Evolutionary conservation across 2,329 filamentous ascomycete genomes (phyloP).

Genomic region (Tolypocladium capitatum): DNA sequence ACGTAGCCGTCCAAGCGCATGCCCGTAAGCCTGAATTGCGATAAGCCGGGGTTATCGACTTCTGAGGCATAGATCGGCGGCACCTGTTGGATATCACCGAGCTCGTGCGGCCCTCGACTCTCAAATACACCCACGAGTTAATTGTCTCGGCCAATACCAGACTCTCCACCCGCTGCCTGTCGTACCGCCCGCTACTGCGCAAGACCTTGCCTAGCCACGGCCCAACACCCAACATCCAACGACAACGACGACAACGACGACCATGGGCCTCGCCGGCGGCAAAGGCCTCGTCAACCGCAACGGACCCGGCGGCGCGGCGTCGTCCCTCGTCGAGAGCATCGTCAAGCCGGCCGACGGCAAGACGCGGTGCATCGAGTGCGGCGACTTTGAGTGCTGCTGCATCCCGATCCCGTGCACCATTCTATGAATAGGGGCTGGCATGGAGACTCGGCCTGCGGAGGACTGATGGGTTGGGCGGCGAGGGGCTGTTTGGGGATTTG

Average conservation of each 20-base stretch:
- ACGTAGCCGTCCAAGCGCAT: too few species aligned
- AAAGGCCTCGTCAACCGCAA: slow-evolving; percentile 18
- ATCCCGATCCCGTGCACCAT: slow-evolving; percentile 38
- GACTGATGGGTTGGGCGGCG: not conserved
- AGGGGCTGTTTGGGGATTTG: not conserved
- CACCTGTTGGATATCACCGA: too few species aligned
- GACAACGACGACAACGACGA: too few species aligned
- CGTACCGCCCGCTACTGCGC: too few species aligned
- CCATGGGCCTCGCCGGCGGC: slow-evolving; percentile 11
- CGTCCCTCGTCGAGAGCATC: slow-evolving; percentile 35
- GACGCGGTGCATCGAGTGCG: slow-evolving; percentile 37
- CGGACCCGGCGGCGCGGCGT: slow-evolving; percentile 34
- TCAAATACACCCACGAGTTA: too few species aligned
- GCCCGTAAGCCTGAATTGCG: too few species aligned
- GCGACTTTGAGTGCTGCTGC: slow-evolving; percentile 39
- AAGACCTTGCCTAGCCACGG: not conserved
- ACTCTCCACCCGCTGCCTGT: not conserved
- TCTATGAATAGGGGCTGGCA: slow-evolving; percentile 21
- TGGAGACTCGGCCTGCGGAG: not conserved
- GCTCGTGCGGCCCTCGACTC: too few species aligned
- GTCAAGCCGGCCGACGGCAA: slow-evolving; percentile 33
- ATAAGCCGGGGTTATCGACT: too few species aligned
- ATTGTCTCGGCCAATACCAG: too few species aligned
- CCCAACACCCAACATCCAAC: not conserved
- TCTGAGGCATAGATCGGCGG: too few species aligned